Conservation (phyloP, 192 early-diverging fungal species). For the Polychytrium aggregatum region DNA sequence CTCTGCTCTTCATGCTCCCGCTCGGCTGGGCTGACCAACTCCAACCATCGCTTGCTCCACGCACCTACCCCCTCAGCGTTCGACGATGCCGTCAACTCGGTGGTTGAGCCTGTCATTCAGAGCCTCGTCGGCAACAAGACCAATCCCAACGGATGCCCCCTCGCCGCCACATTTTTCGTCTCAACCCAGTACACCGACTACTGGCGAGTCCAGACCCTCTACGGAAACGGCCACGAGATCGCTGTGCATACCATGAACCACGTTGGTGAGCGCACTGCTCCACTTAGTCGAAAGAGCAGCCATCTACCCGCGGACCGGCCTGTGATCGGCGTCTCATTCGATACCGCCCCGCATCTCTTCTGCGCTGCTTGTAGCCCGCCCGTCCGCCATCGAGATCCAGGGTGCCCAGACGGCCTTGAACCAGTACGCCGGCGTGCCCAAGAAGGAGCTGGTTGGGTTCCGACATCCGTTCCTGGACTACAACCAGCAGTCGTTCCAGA, state of each 20-base stretch:
- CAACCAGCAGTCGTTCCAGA: conserved; percentile 28
- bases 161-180: conserved; percentile 46
- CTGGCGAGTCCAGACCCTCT: conserved; percentile 31
- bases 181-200: conserved; percentile 54
- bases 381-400: conserved; percentile 18
- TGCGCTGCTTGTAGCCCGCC: no score
- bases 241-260: conserved; percentile 52
- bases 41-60: no score
- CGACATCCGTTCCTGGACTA: conserved; percentile 55
- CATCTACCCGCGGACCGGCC: no score
- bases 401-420: conserved; percentile 30
- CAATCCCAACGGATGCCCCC: conserved; percentile 50
- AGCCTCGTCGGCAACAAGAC: conserved; percentile 5
- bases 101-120: conserved; percentile 2
- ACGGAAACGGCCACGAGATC: conserved; percentile 53
- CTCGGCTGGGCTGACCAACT: no score
- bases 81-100: conserved; percentile 48
- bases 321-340: no score
- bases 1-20: no score
- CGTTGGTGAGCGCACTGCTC: no score
- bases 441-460: conserved; percentile 46
- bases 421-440: conserved; percentile 48
- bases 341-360: no score
- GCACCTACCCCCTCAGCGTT: conserved; percentile 25
- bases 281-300: no score